These are phyloP conservation scores for Sungouiozyma ichnusensis DNA, from an alignment of 805 yeast species.

Conservation along the genomic window DNA sequence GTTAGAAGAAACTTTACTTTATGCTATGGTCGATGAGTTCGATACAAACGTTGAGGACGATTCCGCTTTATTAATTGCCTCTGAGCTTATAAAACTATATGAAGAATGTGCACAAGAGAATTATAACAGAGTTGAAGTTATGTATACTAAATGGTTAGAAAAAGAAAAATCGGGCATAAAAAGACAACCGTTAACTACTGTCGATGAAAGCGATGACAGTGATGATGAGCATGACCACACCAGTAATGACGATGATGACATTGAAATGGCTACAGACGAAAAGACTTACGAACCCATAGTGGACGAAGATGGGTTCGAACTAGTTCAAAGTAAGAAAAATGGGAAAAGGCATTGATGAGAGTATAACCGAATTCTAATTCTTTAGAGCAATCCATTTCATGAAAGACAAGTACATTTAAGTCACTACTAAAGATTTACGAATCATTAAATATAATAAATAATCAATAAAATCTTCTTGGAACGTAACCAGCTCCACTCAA, in stretches of 20 bases:
- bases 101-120: slow-evolving; percentile 47
- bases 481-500: background rate
- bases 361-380: background rate
- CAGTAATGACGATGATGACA: slow-evolving; percentile 33
- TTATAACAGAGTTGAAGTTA: slow-evolving; percentile 44
- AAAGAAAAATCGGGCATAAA: slow-evolving; percentile 34
- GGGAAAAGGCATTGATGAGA: slow-evolving; percentile 33
- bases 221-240: slow-evolving; percentile 36
- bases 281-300: slow-evolving; percentile 44
- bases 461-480: slow-evolving; percentile 4
- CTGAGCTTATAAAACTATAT: slow-evolving; percentile 53
- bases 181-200: slow-evolving; percentile 15
- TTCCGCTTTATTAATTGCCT: slow-evolving; percentile 67
- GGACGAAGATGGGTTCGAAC: slow-evolving; percentile 91
- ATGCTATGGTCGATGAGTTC: slow-evolving; percentile 93
- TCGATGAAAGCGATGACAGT: slow-evolving; percentile 48
- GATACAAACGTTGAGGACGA: slow-evolving; percentile 84
- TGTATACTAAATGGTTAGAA: slow-evolving; percentile 50
- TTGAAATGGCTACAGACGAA: slow-evolving; percentile 32
- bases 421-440: too few species aligned
- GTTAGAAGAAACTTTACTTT: slow-evolving; percentile 74
- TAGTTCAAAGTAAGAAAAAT: slow-evolving; percentile 63
- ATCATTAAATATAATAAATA: too few species aligned
- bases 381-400: background rate
- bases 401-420: background rate